Percentiles rank a stretch among this genome's conserved stretches.
phyloP scores from a whole-genome alignment of 129 eudicot species.

The Centrapalus pauciflorus region DNA sequence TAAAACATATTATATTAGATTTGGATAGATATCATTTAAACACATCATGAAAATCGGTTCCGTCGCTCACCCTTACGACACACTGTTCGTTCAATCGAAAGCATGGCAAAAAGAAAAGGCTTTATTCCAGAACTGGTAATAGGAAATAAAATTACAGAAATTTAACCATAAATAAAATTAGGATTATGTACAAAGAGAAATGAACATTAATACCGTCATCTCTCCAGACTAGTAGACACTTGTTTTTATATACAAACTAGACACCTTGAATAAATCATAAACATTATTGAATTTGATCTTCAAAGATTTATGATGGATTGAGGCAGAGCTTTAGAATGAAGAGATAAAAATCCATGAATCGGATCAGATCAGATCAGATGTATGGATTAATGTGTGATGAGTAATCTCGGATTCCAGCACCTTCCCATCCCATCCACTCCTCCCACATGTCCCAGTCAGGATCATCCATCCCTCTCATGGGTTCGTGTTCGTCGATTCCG shows the following conservation, averaged over 20 bases:
- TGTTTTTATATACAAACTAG: constrained; percentile 9
- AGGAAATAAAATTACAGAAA: constrained; percentile 16
- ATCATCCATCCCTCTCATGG: constrained; percentile 55
- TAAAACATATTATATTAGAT: too few species aligned
- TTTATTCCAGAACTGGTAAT: neutral
- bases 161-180: constrained; percentile 18
- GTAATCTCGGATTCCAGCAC: constrained; percentile 76
- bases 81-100: too few species aligned
- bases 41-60: too few species aligned
- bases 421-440: constrained; percentile 99
- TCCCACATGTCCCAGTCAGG: constrained; percentile 81
- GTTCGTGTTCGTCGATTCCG: constrained; percentile 45
- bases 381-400: constrained; percentile 74
- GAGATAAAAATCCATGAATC: constrained; percentile 15
- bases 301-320: neutral
- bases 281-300: constrained; percentile 6
- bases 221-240: constrained; percentile 4
- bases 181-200: constrained; percentile 18
- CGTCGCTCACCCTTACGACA: too few species aligned
- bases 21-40: too few species aligned
- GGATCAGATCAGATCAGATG: constrained; percentile 31
- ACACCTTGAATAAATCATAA: neutral
- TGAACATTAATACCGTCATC: constrained; percentile 26
- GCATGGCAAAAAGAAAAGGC: neutral
- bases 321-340: neutral